Evolutionary conservation across 768 basidiomycete genomes (phyloP).

Genomic region (Erythrobasidium yunnanense): DNA sequence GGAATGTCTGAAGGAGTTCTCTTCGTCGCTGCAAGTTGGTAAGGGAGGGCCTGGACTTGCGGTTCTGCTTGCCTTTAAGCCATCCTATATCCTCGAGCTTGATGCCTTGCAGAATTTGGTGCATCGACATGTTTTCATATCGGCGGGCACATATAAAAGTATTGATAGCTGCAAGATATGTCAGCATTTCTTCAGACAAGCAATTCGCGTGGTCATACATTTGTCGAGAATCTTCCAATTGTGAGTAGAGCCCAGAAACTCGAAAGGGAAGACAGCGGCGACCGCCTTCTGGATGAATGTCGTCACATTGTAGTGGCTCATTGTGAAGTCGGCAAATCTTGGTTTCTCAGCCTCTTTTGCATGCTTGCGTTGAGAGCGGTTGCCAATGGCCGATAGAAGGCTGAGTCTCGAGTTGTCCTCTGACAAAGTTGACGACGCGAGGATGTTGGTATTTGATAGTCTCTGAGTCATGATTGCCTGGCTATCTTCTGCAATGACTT

Average conservation of each 20-base stretch:
- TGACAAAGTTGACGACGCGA: neutral
- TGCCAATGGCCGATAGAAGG: neutral
- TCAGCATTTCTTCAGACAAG: neutral
- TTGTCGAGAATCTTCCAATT: conserved; percentile 56
- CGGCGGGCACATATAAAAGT: conserved; percentile 63
- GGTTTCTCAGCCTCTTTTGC: neutral
- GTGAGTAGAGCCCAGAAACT: conserved; percentile 61
- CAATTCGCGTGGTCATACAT: conserved; percentile 45
- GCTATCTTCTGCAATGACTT: conserved; percentile 13
- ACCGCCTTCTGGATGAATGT: conserved; percentile 56
- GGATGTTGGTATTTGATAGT: neutral
- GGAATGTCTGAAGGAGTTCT: conserved; percentile 67
- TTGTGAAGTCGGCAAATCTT: conserved; percentile 25
- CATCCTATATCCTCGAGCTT: conserved; percentile 66
- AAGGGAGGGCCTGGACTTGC: conserved; percentile 37
- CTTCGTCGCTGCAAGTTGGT: conserved; percentile 42
- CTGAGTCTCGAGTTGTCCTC: neutral
- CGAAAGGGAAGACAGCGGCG: conserved; percentile 48
- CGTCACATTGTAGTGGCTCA: neutral
- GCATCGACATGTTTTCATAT: conserved; percentile 69
- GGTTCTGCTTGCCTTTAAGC: conserved; percentile 53
- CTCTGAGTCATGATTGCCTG: neutral
- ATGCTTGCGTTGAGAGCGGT: neutral
- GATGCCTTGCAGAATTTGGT: conserved; percentile 65
- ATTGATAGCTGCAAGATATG: conserved; percentile 45